Evolutionary conservation across 805 yeast species (phyloP), one percentile per base, ranked within the genome.

Genomic region (Kazachstania martiniae): DNA sequence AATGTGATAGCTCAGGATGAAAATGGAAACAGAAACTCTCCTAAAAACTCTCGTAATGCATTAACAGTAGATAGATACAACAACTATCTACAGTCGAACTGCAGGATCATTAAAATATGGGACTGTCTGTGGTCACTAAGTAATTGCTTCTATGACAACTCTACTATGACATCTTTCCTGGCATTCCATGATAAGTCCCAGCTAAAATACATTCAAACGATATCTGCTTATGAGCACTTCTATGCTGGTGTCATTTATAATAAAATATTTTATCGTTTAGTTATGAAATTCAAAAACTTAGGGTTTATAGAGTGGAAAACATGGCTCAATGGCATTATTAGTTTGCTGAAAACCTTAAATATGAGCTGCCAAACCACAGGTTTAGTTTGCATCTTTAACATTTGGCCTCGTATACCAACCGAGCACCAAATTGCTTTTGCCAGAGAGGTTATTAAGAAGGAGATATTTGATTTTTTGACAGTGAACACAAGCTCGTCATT

Each of bases 221-320:
- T 47, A 12, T 40, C 57, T 13, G 54, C 58, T 10, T 44, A 53
- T 29, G 56, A 56, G 35, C 36, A 35, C 8, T 29, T 32, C 21
- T 28, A 44, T 16, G 50, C 55, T 3, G 51, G 49, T 28, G 36
- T 53, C 16, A 33, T 53, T 12, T 54, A 44, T 31, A 51, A 56
- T 32, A 48, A 51, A 30, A 18, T 51, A 5, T 28, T 56, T 8
- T 47, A 43, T 21, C 41, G 38, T 26, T 38, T 50, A 12, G 21
- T 46, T 4, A 43, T 46, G 14, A 44, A 44, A 25, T 49, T 44
- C 28, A 35, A 40, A 10, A 31, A 43, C 4, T n/a, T 32, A 7
- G 35, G 39, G 4, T 42, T 43, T 22, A 24, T 54, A 9, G 31
- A 46, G 16, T 56, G 59, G 61, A 30, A 39, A 8, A 18, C 15